A percentile compares a stretch with the other conserved stretches of the same genome.
These are phyloP conservation scores for Fusarium hostae DNA, from an alignment of 2,329 filamentous ascomycete genomes.

Conservation along the genomic window DNA sequence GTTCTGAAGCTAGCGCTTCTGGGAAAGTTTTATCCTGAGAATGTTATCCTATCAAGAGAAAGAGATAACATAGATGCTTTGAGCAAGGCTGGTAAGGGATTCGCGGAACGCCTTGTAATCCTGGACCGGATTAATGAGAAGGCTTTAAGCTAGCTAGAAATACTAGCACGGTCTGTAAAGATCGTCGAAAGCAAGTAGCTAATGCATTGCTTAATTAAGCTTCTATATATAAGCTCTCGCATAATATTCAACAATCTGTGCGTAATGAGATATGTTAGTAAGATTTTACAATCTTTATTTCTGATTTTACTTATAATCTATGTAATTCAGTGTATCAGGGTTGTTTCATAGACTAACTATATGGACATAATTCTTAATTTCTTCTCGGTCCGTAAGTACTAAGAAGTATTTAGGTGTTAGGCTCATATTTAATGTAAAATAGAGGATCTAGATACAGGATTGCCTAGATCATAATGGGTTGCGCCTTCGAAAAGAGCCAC, in stretches of 20 bases:
- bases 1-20: neutral
- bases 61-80: neutral
- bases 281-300: neutral
- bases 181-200: no score
- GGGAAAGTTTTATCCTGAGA: neutral
- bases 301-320: no score
- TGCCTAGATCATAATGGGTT: neutral
- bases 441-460: no score
- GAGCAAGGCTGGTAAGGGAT: neutral
- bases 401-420: no score
- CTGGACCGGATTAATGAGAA: neutral
- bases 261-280: neutral
- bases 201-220: neutral
- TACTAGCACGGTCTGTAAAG: fast-evolving
- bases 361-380: no score
- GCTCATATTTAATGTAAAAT: no score
- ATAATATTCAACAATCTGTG: neutral
- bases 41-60: neutral
- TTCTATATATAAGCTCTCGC: neutral
- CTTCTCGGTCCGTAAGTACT: no score
- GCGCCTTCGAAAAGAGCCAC: fast-evolving
- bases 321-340: no score
- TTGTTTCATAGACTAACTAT: no score
- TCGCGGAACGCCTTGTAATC: neutral
- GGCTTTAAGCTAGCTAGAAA: neutral